phyloP scores from a whole-genome alignment of 257 asterid species.

The Haberlea rhodopensis region DNA sequence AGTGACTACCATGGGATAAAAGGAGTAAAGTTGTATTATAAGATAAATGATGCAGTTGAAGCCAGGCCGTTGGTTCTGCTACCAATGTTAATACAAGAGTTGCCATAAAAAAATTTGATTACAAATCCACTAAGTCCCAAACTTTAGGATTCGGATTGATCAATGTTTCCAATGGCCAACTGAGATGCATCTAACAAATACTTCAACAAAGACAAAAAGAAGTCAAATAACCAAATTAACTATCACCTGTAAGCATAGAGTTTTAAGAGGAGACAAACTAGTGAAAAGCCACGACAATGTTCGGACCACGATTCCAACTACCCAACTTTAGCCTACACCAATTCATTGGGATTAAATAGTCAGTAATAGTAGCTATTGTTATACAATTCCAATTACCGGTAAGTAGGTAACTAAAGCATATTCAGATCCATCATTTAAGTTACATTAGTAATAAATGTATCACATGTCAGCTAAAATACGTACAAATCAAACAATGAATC shows the following conservation, averaged over 20 bases:
- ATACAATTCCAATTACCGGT: no score
- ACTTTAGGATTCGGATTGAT: not conserved
- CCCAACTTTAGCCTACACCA: no score
- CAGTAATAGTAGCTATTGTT: no score
- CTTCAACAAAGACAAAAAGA: not conserved
- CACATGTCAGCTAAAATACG: not conserved
- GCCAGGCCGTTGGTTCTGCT: not conserved
- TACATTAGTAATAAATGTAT: not conserved
- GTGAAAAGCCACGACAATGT: conserved; percentile 5
- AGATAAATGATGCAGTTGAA: not conserved
- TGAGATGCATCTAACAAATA: no score
- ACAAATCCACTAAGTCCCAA: not conserved
- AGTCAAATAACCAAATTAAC: no score
- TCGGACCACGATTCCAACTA: not conserved
- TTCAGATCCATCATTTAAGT: no score
- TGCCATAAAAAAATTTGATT: no score
- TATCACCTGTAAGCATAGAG: not conserved
- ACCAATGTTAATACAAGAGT: not conserved
- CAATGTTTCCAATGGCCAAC: not conserved
- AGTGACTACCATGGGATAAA: not conserved
- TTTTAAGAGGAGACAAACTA: no score
- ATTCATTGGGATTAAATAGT: no score
- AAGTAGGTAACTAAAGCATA: no score
- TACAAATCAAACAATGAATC: not conserved
- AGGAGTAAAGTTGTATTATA: not conserved